Conservation (phyloP, 129 eudicot genomes). For the Helianthus annuus region HanXRQr2.0-SUNRISE NC_035433.2:145247453-145247952, state of each 20-base stretch:
- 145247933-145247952: too few relatives aligned
- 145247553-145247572: too few relatives aligned
- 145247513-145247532: neutral
- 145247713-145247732: slow-evolving; percentile 41
- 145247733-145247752: slow-evolving; percentile 31
- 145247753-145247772: slow-evolving; percentile 33
- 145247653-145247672: neutral
- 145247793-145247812: slow-evolving; percentile 33
- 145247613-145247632: neutral
- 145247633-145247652: neutral
- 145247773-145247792: slow-evolving; percentile 33
- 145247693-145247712: slow-evolving; percentile 34
- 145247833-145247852: slow-evolving; percentile 16
- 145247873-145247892: slow-evolving; percentile 11
- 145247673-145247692: slow-evolving; percentile 45
- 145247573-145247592: slow-evolving; percentile 39
- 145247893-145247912: neutral
- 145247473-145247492: slow-evolving; percentile 23
- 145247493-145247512: slow-evolving; percentile 1
- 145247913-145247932: too few relatives aligned
- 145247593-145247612: neutral
- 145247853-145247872: too few relatives aligned
- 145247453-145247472: neutral
- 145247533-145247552: slow-evolving; percentile 18
- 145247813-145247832: slow-evolving; percentile 45